phyloP scores from a whole-genome alignment of 2,329 filamentous ascomycete genomes.

The Trichoderma pleuroti region DNA sequence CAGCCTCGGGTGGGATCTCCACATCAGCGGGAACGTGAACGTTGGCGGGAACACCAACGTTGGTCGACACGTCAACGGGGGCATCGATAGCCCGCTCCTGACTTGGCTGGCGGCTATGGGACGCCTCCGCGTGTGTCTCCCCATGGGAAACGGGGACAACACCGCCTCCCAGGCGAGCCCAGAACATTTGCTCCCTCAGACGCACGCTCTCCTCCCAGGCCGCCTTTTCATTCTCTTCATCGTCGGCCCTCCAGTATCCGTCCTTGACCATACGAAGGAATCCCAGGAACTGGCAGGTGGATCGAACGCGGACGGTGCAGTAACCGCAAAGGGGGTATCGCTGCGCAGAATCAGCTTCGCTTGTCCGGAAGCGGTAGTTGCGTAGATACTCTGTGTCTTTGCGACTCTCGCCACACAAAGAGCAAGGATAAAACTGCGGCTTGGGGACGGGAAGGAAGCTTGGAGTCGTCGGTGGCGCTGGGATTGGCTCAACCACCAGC shows the following conservation, averaged over 20 bases:
- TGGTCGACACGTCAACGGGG: background rate
- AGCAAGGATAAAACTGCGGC: conserved; percentile 65
- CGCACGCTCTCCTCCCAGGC: conserved; percentile 95
- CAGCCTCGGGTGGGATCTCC: background rate
- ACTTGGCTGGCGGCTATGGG: conserved; percentile 35
- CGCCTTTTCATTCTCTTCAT: conserved; percentile 76
- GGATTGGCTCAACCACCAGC: conserved; percentile 84
- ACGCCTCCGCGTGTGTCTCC: conserved; percentile 27
- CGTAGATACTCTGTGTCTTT: conserved; percentile 68
- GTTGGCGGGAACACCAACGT: background rate
- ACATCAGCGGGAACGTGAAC: background rate
- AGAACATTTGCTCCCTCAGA: conserved; percentile 93
- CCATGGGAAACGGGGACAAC: conserved; percentile 63
- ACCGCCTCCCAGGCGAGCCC: conserved; percentile 87
- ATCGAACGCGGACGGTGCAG: conserved; percentile 77
- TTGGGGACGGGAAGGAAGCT: conserved; percentile 48
- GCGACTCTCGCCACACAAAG: conserved; percentile 81
- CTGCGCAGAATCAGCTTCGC: conserved; percentile 80
- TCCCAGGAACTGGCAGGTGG: conserved; percentile 87
- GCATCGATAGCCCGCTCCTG: conserved; percentile 28
- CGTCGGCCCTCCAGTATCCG: conserved; percentile 83
- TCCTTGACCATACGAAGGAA: conserved; percentile 90
- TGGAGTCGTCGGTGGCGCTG: conserved; percentile 44
- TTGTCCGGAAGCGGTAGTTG: conserved; percentile 84
- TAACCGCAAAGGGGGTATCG: conserved; percentile 87